Conservation (phyloP, 768 basidiomycete species). For the Mycena capillaripes region DNA sequence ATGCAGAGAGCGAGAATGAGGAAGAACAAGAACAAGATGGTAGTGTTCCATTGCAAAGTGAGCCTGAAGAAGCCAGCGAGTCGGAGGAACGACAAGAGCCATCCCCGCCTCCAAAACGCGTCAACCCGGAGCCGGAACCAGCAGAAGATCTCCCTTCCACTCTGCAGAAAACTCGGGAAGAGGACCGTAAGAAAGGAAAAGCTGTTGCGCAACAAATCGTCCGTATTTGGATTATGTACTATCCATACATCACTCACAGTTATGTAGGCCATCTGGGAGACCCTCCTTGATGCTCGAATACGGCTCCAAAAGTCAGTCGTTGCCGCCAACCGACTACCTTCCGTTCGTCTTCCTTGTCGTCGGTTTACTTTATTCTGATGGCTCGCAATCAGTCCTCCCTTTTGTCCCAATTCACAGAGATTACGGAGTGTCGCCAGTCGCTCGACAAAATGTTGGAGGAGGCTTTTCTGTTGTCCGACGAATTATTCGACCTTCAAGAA, state of each 20-base stretch:
- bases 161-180: constrained; percentile 72
- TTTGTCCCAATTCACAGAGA: constrained; percentile 53
- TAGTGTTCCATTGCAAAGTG: constrained; percentile 32
- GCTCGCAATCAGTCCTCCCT: constrained; percentile 47
- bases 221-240: constrained; percentile 44
- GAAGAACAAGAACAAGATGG: constrained; percentile 29
- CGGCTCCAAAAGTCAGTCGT: constrained; percentile 86
- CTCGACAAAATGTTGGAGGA: constrained; percentile 71
- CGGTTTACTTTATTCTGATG: constrained; percentile 18
- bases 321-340: constrained; percentile 76
- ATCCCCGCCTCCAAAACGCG: constrained; percentile 15
- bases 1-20: constrained; percentile 29
- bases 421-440: constrained; percentile 58
- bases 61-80: constrained; percentile 38
- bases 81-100: constrained; percentile 29
- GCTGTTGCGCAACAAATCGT: constrained; percentile 90
- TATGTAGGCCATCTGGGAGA: constrained; percentile 85
- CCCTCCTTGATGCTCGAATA: constrained; percentile 91
- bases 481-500: constrained; percentile 78
- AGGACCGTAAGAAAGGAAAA: constrained; percentile 85
- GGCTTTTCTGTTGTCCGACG: constrained; percentile 71
- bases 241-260: constrained; percentile 18
- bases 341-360: constrained; percentile 54
- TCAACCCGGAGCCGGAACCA: constrained; percentile 34
- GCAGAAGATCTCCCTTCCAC: constrained; percentile 62